phyloP scores from a whole-genome alignment of 345 rosid genomes.

The Arabidopsis arenosa region DNA sequence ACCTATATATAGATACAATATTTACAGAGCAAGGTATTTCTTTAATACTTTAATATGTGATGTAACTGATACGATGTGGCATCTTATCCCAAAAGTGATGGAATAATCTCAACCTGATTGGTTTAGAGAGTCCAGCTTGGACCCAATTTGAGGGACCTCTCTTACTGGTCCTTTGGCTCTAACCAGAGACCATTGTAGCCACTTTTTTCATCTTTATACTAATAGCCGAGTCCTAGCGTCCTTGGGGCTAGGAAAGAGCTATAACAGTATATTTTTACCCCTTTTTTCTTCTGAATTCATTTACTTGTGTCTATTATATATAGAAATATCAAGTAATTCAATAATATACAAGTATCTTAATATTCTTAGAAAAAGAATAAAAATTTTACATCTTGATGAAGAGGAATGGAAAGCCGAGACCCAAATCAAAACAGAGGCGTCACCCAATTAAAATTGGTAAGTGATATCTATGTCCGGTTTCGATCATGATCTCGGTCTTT shows the following conservation, averaged over 20 bases:
- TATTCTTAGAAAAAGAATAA: background rate
- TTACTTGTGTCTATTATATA: too few relatives aligned
- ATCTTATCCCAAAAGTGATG: constrained; percentile 47
- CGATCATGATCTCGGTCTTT: too few relatives aligned
- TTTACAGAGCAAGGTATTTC: background rate
- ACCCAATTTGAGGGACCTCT: constrained; percentile 36
- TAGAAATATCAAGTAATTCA: too few relatives aligned
- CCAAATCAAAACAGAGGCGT: background rate
- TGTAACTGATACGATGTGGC: constrained; percentile 39
- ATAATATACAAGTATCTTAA: background rate
- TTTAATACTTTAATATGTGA: constrained; percentile 1
- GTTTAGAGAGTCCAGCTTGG: constrained; percentile 44
- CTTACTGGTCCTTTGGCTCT: constrained; percentile 39
- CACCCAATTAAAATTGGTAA: too few relatives aligned
- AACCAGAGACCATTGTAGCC: constrained; percentile 20
- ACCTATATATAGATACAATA: constrained; percentile 18
- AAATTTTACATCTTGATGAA: background rate
- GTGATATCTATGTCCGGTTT: too few relatives aligned
- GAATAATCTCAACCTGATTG: constrained; percentile 38
- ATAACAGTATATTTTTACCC: background rate
- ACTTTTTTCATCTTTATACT: constrained; percentile 8
- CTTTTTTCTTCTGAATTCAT: too few relatives aligned
- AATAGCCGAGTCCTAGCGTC: constrained; percentile 23
- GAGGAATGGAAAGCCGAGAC: background rate
- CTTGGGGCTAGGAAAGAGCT: background rate